These are phyloP conservation scores for Hygrocybe punicea DNA, from an alignment of 768 basidiomycete genomes.

Conservation along the genomic window DNA sequence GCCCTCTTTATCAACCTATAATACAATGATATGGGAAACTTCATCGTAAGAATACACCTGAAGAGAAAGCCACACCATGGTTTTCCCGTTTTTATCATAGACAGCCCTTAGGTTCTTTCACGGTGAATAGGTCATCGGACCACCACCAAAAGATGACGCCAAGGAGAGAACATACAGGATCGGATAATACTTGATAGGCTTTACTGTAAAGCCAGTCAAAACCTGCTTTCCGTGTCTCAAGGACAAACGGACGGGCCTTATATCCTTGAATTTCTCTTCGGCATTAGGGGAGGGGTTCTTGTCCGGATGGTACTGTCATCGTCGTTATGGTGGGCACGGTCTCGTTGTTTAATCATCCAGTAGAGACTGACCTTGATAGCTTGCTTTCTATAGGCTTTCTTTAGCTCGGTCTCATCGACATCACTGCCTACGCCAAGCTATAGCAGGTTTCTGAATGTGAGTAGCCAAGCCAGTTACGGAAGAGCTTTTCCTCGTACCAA, in stretches of 20 bases:
- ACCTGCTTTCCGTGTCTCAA: background rate
- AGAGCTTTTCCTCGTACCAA: conserved; percentile 46
- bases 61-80: conserved; percentile 53
- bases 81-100: conserved; percentile 94
- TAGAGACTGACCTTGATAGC: conserved; percentile 75
- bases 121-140: conserved; percentile 4
- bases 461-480: background rate
- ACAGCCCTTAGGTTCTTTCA: conserved; percentile 74
- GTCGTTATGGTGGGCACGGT: background rate
- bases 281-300: conserved; percentile 93
- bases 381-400: conserved; percentile 93
- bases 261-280: conserved; percentile 94
- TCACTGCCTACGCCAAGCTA: conserved; percentile 72
- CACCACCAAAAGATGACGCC: background rate
- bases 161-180: conserved; percentile 53
- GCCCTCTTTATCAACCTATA: conserved; percentile 74
- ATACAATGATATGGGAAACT: background rate
- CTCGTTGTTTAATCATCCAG: background rate
- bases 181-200: conserved; percentile 91
- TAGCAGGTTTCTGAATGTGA: conserved; percentile 4
- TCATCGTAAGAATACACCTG: background rate
- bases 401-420: conserved; percentile 75
- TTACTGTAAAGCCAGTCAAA: conserved; percentile 51
- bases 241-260: conserved; percentile 55
- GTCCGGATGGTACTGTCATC: conserved; percentile 81